phyloP scores from a whole-genome alignment of 2,329 filamentous ascomycete genomes.

The Fusarium guadeloupense region DNA sequence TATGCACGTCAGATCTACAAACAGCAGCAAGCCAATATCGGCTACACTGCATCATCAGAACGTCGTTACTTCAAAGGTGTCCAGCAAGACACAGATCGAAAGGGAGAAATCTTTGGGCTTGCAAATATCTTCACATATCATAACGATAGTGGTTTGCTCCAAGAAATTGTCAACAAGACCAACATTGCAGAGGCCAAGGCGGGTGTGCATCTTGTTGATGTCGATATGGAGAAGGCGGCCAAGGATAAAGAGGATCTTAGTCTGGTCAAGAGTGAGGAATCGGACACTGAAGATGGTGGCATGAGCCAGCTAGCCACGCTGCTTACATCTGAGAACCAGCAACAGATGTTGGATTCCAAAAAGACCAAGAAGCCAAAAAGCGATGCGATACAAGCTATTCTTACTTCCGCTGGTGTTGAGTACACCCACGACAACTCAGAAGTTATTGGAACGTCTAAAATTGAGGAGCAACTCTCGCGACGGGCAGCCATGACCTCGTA shows the following conservation, averaged over 20 bases:
- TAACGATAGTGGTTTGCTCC: conserved; percentile 79
- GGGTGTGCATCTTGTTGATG: conserved; percentile 80
- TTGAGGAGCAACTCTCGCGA: conserved; percentile 86
- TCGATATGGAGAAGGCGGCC: conserved; percentile 72
- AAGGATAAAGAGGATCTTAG: conserved; percentile 60
- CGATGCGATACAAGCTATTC: conserved; percentile 88
- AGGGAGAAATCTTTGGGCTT: conserved; percentile 94
- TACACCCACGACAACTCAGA: conserved; percentile 98
- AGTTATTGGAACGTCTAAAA: conserved; percentile 88
- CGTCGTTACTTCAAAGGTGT: conserved; percentile 95
- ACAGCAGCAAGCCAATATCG: conserved; percentile 98
- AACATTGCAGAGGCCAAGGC: conserved; percentile 94
- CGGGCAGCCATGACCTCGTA: conserved; percentile 72
- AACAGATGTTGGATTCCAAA: conserved; percentile 46
- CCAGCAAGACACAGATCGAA: conserved; percentile 81
- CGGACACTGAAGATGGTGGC: conserved; percentile 69
- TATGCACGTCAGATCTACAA: conserved; percentile 99
- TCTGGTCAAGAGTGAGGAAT: conserved; percentile 57
- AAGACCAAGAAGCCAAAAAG: conserved; percentile 58
- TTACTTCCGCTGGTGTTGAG: conserved; percentile 86
- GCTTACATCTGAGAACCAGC: conserved; percentile 59
- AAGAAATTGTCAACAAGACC: conserved; percentile 98
- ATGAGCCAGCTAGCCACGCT: conserved; percentile 75
- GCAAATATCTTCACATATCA: conserved; percentile 87
- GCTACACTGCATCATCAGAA: conserved; percentile 91